Conservation (phyloP, 371 early-diverging fungal species). For the Mortierella polycephala region DNA sequence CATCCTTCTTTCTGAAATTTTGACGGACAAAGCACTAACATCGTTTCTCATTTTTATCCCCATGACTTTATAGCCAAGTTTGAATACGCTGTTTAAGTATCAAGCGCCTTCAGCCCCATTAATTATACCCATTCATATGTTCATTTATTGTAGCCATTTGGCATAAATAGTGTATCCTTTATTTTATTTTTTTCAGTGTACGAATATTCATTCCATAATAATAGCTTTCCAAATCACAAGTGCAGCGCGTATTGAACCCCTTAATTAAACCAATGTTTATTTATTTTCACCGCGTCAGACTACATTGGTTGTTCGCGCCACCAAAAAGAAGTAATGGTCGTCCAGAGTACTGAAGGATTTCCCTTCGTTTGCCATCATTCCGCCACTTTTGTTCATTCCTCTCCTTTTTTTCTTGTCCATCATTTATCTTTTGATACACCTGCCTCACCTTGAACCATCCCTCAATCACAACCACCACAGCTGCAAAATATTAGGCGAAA, state of each 20-base stretch:
- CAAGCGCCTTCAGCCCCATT: slow-evolving; percentile 16
- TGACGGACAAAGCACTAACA: neutral
- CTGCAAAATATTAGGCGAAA: no score
- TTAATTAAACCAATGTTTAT: slow-evolving; percentile 18
- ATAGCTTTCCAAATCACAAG: no score
- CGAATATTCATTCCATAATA: slow-evolving; percentile 4
- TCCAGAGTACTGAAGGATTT: neutral
- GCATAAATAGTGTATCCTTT: slow-evolving; percentile 24
- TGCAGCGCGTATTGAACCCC: neutral
- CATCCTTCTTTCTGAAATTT: neutral
- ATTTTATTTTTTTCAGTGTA: neutral
- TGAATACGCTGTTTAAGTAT: slow-evolving; percentile 57
- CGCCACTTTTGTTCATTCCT: neutral
- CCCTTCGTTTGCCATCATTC: slow-evolving; percentile 13
- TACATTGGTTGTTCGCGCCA: slow-evolving; percentile 13
- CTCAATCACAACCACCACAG: no score
- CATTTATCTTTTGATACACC: neutral
- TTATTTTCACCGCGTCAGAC: slow-evolving; percentile 5
- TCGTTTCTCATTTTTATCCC: slow-evolving; percentile 5
- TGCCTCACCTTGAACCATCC: neutral
- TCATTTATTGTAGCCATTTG: slow-evolving; percentile 4
- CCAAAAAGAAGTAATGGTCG: slow-evolving; percentile 6
- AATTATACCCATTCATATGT: slow-evolving; percentile 1
- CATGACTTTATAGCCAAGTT: slow-evolving; percentile 55
- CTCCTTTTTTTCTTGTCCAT: neutral